A percentile compares a stretch with the other conserved stretches of the same genome.
Evolutionary conservation across 768 basidiomycete genomes (phyloP).

Genomic region (Macrolepiota fuliginosa): DNA sequence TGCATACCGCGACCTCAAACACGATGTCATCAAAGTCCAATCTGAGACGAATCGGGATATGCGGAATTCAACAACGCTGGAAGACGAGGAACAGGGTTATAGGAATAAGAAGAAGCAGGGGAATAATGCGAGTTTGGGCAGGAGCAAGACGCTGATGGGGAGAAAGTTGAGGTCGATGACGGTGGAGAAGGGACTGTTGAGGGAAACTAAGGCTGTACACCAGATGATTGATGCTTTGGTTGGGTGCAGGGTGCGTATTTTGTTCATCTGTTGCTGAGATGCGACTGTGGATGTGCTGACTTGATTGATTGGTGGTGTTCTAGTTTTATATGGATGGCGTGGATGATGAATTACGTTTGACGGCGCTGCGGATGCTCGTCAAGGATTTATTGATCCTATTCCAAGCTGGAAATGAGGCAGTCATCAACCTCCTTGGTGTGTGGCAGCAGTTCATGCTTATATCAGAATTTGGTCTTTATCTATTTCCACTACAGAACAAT

Average conservation of each 20-base stretch:
- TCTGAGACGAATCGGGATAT: conserved; percentile 89
- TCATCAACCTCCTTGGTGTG: conserved; percentile 74
- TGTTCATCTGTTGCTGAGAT: not conserved
- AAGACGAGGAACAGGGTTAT: conserved; percentile 48
- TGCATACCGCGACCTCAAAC: conserved; percentile 86
- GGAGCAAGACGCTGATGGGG: conserved; percentile 79
- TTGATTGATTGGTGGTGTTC: not conserved
- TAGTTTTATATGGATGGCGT: conserved; percentile 94
- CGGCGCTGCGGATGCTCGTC: conserved; percentile 89
- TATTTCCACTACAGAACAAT: conserved; percentile 67
- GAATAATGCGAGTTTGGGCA: conserved; percentile 33
- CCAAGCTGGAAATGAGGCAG: conserved; percentile 96
- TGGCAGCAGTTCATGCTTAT: conserved; percentile 17
- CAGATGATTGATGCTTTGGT: conserved; percentile 84
- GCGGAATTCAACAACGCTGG: conserved; percentile 61
- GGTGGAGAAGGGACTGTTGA: conserved; percentile 91
- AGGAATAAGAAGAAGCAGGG: conserved; percentile 30
- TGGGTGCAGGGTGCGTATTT: conserved; percentile 76
- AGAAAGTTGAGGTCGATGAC: conserved; percentile 87
- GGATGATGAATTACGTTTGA: conserved; percentile 87
- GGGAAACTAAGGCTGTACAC: conserved; percentile 92
- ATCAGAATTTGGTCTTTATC: conserved; percentile 18
- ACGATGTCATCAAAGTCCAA: conserved; percentile 92
- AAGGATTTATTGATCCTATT: conserved; percentile 96
- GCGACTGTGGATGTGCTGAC: conserved; percentile 4